These are phyloP conservation scores for Auriscalpium orientale DNA, from an alignment of 768 basidiomycete genomes.

Conservation along the genomic window DNA sequence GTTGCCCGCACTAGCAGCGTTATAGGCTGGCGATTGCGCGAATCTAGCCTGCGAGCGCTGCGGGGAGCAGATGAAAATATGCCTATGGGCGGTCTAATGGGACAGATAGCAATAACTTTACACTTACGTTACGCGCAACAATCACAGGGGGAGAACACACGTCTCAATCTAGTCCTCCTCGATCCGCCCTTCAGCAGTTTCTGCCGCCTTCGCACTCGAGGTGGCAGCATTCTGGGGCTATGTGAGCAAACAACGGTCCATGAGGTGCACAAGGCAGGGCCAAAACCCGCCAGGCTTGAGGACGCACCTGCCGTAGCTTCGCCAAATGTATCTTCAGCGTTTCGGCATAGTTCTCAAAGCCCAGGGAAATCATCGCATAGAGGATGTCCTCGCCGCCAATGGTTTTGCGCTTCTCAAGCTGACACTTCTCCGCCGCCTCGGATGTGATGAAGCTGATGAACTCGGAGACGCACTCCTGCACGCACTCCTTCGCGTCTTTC, in stretches of 20 bases:
- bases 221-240: conserved; percentile 14
- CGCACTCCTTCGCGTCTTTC: conserved; percentile 97
- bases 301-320: conserved; percentile 71
- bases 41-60: no score
- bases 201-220: conserved; percentile 12
- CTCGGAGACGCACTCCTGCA: conserved; percentile 97
- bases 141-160: not conserved
- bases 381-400: conserved; percentile 97
- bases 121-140: conserved; percentile 1
- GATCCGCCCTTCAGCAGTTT: conserved; percentile 2
- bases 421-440: conserved; percentile 92
- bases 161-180: conserved; percentile 8
- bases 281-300: not conserved
- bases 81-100: not conserved
- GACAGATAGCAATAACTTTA: not conserved
- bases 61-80: no score
- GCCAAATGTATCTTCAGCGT: conserved; percentile 88
- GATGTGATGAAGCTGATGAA: conserved; percentile 98
- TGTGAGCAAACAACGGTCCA: not conserved
- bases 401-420: conserved; percentile 94
- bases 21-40: no score
- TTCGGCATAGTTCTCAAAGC: conserved; percentile 93
- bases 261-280: not conserved
- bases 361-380: conserved; percentile 87
- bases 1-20: no score